Evolutionary conservation across 352 stramenopile species (phyloP), one percentile per base, ranked within the genome.

Genomic region (Phytophthora sansomeana): DNA sequence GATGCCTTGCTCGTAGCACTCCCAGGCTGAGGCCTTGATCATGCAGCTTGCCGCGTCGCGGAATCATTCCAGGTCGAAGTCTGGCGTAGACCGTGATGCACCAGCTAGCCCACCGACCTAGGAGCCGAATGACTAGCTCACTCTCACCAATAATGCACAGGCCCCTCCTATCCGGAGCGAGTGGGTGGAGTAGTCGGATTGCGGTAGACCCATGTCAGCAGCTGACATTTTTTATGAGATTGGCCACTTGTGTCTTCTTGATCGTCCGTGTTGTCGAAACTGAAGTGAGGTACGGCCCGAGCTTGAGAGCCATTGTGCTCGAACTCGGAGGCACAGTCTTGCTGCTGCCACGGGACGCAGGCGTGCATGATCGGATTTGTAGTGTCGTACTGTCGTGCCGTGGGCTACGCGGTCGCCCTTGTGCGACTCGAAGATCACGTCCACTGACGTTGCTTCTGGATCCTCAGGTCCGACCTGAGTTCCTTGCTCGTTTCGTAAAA

Each of bases 131-230:
- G 48, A 69, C 29, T 32, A 74, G 60, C 48, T 74, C 64, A 47
- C 69, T 56, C 13, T 72, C 74, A 6, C 56, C 65, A 75, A 41
- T n/a, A 74, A 43, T 13, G 65, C 65, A 35, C 65, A 78, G 36
- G 60, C 57, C 3, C 65, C 60, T 13, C 70, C 65, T n/a, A 72
- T 75, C 1, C 70, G 46, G 3, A 71, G 56, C 1, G 59, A 74
- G 30, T 74, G 69, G 24, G 29, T 11, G 14, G 65, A 72, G 56
- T 72, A 69, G 39, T 78, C 56, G 2, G 53, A 29, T 24, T 17
- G 44, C 5, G 19, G 2, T 17, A 60, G 17, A 13, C 50, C 65
- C 55, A 74, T 65, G 10, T 6, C 10, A n/a, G n/a, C n/a, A n/a
- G n/a, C n/a, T n/a, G n/a, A n/a, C n/a, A n/a, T n/a, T n/a, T n/a